A percentile compares a stretch with the other conserved stretches of the same genome.
These are phyloP conservation scores for Breviolum minutum DNA, from an alignment of 73 alveolate genomes.

Conservation along the genomic window DNA sequence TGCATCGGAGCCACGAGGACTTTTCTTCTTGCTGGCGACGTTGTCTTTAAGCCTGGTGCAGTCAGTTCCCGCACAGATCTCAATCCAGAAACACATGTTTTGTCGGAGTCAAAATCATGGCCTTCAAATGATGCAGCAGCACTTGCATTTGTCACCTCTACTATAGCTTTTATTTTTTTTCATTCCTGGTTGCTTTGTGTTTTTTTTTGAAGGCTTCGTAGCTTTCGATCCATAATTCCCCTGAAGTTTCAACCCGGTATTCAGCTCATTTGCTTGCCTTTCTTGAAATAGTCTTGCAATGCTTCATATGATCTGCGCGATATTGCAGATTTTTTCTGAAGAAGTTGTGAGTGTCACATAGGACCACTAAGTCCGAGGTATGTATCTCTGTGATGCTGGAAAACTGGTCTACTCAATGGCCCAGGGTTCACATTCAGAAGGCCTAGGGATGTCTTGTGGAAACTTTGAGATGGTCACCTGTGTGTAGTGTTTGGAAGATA, in stretches of 20 bases:
- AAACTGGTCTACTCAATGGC: constrained; percentile 55
- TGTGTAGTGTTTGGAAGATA: too few species aligned
- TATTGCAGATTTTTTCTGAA: neutral
- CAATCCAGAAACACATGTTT: neutral
- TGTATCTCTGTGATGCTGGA: constrained; percentile 85
- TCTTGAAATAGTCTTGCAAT: too few species aligned
- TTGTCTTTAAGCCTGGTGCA: constrained; percentile 19
- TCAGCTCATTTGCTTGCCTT: too few species aligned
- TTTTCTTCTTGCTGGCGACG: constrained; percentile 56
- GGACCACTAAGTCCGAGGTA: neutral
- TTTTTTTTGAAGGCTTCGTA: too few species aligned
- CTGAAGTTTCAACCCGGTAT: too few species aligned
- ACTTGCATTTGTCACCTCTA: neutral
- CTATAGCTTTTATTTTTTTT: neutral
- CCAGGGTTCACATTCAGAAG: neutral
- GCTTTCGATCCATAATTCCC: too few species aligned
- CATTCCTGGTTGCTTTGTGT: neutral
- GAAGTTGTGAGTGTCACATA: too few species aligned
- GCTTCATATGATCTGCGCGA: neutral
- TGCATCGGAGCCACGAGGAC: neutral
- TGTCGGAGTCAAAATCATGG: neutral
- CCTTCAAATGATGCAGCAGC: neutral
- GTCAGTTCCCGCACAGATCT: neutral
- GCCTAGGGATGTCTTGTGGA: neutral
- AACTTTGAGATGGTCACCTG: too few species aligned